phyloP scores from a whole-genome alignment of 1,284 basidiomycete species.

The Termitomyces sp. region DNA sequence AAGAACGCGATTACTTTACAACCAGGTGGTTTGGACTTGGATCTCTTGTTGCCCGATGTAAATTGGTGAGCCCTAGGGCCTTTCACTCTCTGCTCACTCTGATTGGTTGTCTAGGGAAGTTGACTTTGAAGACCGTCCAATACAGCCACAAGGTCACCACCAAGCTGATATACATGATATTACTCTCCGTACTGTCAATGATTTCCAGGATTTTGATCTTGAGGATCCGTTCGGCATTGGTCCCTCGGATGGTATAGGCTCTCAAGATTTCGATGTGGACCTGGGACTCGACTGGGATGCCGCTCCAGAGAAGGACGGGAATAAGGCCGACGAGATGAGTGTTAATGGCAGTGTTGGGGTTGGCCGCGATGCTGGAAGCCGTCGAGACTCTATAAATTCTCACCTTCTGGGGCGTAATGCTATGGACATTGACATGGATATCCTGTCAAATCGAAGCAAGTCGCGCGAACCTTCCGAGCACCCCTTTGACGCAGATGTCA shows the following conservation, averaged over 20 bases:
- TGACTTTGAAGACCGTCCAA: constrained; percentile 66
- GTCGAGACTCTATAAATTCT: constrained; percentile 56
- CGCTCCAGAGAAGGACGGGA: constrained; percentile 31
- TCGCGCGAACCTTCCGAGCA: constrained; percentile 62
- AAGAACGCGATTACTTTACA: constrained; percentile 85
- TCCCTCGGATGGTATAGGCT: constrained; percentile 77
- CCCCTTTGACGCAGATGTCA: constrained; percentile 55
- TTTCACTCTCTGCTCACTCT: neutral
- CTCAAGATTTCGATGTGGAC: constrained; percentile 77
- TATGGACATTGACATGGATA: constrained; percentile 48
- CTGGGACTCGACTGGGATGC: constrained; percentile 71
- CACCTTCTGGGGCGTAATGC: constrained; percentile 45
- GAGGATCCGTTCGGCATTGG: constrained; percentile 70
- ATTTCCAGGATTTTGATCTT: constrained; percentile 54
- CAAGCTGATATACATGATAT: constrained; percentile 82
- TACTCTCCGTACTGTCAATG: constrained; percentile 68
- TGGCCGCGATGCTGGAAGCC: constrained; percentile 62
- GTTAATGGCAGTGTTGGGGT: constrained; percentile 66
- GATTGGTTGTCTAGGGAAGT: constrained; percentile 48
- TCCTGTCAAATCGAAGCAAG: constrained; percentile 48
- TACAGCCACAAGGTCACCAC: constrained; percentile 68
- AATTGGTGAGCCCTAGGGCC: constrained; percentile 52
- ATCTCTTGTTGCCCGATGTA: constrained; percentile 77
- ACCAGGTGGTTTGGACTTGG: constrained; percentile 67
- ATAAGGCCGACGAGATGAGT: constrained; percentile 39